Evolutionary conservation across 331 rosid genomes (phyloP).

Genomic region (Arachis monticola): DNA sequence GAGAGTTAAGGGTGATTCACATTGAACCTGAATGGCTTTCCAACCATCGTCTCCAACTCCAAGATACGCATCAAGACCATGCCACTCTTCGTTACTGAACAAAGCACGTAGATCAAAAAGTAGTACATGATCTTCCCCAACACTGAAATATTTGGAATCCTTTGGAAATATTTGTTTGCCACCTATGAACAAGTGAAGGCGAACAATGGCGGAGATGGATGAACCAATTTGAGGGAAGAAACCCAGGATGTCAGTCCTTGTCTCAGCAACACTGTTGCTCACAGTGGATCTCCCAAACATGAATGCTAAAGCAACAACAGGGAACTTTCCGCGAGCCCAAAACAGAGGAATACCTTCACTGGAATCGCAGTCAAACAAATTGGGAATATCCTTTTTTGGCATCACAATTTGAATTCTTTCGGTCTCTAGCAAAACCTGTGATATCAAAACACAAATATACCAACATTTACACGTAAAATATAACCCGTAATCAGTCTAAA

Average conservation of each 20-base stretch:
- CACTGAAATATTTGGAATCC: background rate
- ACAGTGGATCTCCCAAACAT: background rate
- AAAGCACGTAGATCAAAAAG: background rate
- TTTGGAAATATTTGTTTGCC: background rate
- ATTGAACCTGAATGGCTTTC: background rate
- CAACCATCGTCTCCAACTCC: background rate
- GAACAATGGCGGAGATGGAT: background rate
- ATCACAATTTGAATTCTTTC: background rate
- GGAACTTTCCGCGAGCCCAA: slow-evolving; percentile 13
- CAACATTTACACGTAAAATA: too few relatives aligned
- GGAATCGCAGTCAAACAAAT: background rate
- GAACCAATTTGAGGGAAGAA: too few relatives aligned
- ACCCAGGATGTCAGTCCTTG: too few relatives aligned
- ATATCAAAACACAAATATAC: too few relatives aligned
- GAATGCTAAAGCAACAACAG: slow-evolving; percentile 1
- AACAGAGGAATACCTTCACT: background rate
- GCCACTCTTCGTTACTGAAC: slow-evolving; percentile 16
- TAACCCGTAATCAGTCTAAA: too few relatives aligned
- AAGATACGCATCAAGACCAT: background rate
- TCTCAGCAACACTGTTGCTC: too few relatives aligned
- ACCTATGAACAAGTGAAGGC: background rate
- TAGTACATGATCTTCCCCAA: slow-evolving; percentile 6
- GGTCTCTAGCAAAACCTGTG: background rate
- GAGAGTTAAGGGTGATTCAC: background rate
- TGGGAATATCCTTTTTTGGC: background rate